Evolutionary conservation across 768 basidiomycete species (phyloP).

Genomic region (Calocybe gangraenosa): DNA sequence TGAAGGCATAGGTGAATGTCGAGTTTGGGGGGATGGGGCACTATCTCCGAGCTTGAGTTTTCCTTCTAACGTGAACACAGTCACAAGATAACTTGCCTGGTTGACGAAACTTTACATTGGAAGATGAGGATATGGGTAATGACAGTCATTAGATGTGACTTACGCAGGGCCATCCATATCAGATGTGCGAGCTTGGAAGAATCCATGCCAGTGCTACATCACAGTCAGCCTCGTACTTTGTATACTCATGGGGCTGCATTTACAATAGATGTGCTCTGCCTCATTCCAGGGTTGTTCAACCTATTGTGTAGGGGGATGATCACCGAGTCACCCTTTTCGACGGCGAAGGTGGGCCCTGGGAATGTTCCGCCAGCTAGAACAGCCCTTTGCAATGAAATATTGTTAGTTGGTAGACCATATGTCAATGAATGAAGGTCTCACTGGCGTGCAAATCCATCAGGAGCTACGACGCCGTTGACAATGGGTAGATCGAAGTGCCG

Average conservation of each 20-base stretch:
- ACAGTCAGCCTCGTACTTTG: not conserved
- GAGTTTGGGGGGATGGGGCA: constrained; percentile 38
- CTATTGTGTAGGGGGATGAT: constrained; percentile 19
- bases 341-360: constrained; percentile 18
- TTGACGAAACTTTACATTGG: constrained; percentile 33
- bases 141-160: constrained; percentile 15
- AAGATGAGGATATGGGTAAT: not conserved
- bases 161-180: constrained; percentile 32
- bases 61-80: not conserved
- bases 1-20: constrained; percentile 30
- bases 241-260: not conserved
- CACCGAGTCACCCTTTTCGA: constrained; percentile 21
- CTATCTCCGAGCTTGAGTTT: constrained; percentile 4
- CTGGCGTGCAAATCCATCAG: constrained; percentile 18
- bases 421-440: not conserved
- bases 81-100: constrained; percentile 18
- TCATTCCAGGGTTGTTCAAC: constrained; percentile 19
- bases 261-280: constrained; percentile 23
- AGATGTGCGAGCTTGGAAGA: constrained; percentile 31
- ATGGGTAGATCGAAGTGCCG: constrained; percentile 18
- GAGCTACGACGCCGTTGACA: constrained; percentile 10
- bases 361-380: constrained; percentile 19
- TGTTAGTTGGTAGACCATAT: not conserved
- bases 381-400: constrained; percentile 6
- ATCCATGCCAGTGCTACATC: constrained; percentile 30